A percentile compares a stretch with the other conserved stretches of the same genome.
phyloP scores from a whole-genome alignment of 495 filamentous ascomycete species.

The Talaromyces adpressus region DNA sequence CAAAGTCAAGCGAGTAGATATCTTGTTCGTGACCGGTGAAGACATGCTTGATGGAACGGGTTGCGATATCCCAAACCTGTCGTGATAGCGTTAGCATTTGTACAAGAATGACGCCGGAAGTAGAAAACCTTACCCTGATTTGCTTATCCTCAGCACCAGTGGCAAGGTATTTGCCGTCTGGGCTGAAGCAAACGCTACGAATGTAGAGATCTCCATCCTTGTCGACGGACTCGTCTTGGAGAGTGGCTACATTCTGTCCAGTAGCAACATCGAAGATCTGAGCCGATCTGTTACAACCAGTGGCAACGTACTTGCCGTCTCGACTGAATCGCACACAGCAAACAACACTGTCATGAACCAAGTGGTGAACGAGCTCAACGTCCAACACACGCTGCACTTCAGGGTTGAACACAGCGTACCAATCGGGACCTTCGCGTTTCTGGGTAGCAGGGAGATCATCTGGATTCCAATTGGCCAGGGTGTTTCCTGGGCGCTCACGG shows the following conservation, averaged over 20 bases:
- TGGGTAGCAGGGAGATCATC: constrained; percentile 75
- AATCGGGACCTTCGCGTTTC: constrained; percentile 76
- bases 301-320: constrained; percentile 83
- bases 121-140: constrained; percentile 60
- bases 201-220: constrained; percentile 84
- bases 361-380: constrained; percentile 80
- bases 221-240: constrained; percentile 80
- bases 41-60: constrained; percentile 68
- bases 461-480: constrained; percentile 78
- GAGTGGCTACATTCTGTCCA: constrained; percentile 68
- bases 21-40: constrained; percentile 87
- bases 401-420: constrained; percentile 89
- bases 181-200: constrained; percentile 87
- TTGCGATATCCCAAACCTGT: constrained; percentile 83
- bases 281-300: constrained; percentile 81
- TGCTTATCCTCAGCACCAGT: constrained; percentile 89
- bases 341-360: constrained; percentile 81
- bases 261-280: constrained; percentile 83
- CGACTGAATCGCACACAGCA: constrained; percentile 87
- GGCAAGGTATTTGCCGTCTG: constrained; percentile 80
- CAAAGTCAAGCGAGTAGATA: constrained; percentile 90
- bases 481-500: constrained; percentile 61
- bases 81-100: constrained; percentile 7
- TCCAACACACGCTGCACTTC: constrained; percentile 75
- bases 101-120: background rate